Evolutionary conservation across 1,139 yeast species (phyloP), one percentile per base, ranked within the genome.

Genomic region (Diutina mesorugosa): DNA sequence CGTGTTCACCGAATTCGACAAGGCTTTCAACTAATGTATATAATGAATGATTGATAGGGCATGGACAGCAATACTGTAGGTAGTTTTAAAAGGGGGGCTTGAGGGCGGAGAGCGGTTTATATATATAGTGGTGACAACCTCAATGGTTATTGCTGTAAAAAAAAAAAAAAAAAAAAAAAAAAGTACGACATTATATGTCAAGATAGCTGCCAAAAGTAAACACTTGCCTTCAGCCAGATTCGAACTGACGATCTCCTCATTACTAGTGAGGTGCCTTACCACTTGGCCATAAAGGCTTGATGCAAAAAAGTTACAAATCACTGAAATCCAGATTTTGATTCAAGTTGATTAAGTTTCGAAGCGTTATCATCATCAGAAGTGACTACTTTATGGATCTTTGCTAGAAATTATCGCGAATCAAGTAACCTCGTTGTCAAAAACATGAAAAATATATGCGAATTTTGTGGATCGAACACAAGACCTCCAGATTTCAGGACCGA

Each of bases 231-330:
- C 84, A 81, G 81, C 83, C 87, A 83, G 87, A 83, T 75, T 84
- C 85, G 89, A 84, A 84, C 89, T 84, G 87, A 81, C 84, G 90
- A 84, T 84, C 90, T 84, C 87, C 83, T 83, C 89, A 84, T 84
- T 84, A 84, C 89, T 84, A 84, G 90, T 84, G 89, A 83, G 83
- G 87, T 86, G 90, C 90, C 89, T 84, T 85, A 84, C 89, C 90
- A 84, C 53, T 50, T 50, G 53, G 53, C 53, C 53, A 50, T 50
- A 50, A 50, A 32, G 45, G 53, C 53, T 26, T 7, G 12, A 32
- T 32, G 35, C 35, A 32, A 32, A 32, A 32, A 9, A 21, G 3
- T 2, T 21, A 4, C 26, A 21, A 21, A 21, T 4, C 26, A 4
- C 26, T 21, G 2, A 21, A 21, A 21, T 21, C 4, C 4, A 4